Percentiles rank a stretch among this genome's conserved stretches.
Conservation (phyloP, 805 yeast species). For the Scheffersomyces coipomensis region DNA sequence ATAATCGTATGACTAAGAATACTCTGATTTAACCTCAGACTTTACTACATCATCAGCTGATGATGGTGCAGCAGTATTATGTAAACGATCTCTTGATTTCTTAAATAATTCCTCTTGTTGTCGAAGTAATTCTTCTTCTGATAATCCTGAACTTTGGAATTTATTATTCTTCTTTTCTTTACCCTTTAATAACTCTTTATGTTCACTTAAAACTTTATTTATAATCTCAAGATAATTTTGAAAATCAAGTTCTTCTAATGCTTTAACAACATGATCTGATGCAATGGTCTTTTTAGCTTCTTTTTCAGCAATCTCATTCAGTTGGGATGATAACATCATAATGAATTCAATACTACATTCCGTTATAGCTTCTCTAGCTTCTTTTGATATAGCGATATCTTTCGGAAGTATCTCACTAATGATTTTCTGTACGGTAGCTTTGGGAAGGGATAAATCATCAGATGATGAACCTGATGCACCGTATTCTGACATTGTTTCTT, state of each 20-base stretch:
- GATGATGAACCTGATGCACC: slow-evolving; percentile 25
- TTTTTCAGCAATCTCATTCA: slow-evolving; percentile 93
- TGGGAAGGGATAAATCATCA: slow-evolving; percentile 44
- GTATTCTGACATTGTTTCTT: slow-evolving; percentile 36
- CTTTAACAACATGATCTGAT: slow-evolving; percentile 91
- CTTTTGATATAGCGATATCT: slow-evolving; percentile 87
- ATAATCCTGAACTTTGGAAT: slow-evolving; percentile 86
- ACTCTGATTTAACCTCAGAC: not conserved
- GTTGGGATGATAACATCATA: slow-evolving; percentile 90
- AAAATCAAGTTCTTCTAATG: slow-evolving; percentile 84
- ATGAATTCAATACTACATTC: slow-evolving; percentile 96
- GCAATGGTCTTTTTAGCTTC: slow-evolving; percentile 96
- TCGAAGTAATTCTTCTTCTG: slow-evolving; percentile 87
- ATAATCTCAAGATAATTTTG: slow-evolving; percentile 79
- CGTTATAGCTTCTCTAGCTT: slow-evolving; percentile 91
- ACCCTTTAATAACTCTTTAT: slow-evolving; percentile 83
- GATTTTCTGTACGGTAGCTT: slow-evolving; percentile 94
- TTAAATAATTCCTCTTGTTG: slow-evolving; percentile 94
- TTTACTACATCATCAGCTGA: not conserved
- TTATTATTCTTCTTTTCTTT: slow-evolving; percentile 90
- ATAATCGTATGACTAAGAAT: not conserved
- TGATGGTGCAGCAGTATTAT: slow-evolving; percentile 22
- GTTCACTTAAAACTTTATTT: slow-evolving; percentile 76
- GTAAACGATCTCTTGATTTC: slow-evolving; percentile 65
- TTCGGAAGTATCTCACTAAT: slow-evolving; percentile 84